Conservation (phyloP, 1,139 yeast genomes). For the Neolecta irregularis region DNA sequence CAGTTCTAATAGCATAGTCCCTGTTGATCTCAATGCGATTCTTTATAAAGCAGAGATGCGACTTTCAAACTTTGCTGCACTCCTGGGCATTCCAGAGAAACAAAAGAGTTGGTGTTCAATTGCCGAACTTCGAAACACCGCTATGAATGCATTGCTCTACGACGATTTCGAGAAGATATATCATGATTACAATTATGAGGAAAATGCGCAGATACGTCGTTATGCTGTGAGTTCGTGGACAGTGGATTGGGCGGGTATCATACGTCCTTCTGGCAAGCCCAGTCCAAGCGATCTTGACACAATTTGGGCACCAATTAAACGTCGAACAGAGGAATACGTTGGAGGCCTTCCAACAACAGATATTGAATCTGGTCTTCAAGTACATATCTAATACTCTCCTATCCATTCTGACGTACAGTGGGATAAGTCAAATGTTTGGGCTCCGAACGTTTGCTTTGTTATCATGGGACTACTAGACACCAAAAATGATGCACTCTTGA, state of each 20-base stretch:
- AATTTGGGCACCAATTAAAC: constrained; percentile 8
- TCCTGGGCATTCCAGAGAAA: constrained; percentile 1
- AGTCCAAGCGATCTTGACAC: constrained; percentile 8
- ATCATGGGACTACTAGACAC: constrained; percentile 8
- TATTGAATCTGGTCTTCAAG: constrained; percentile 3
- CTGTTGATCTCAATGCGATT: constrained; percentile 11
- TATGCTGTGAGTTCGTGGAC: background rate
- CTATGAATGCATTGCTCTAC: constrained; percentile 3
- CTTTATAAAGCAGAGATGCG: constrained; percentile 6
- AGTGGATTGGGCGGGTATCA: background rate
- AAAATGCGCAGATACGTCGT: constrained; percentile 1
- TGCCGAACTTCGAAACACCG: constrained; percentile 4
- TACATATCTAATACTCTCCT: too few relatives aligned
- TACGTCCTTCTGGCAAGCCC: constrained; percentile 2
- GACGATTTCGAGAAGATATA: constrained; percentile 6
- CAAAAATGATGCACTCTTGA: background rate
- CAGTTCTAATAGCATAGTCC: constrained; percentile 7
- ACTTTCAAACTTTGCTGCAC: constrained; percentile 4
- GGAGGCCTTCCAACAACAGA: constrained; percentile 11
- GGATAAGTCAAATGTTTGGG: constrained; percentile 12
- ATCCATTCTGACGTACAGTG: too few relatives aligned
- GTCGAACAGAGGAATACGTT: constrained; percentile 3
- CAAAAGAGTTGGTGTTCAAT: constrained; percentile 3
- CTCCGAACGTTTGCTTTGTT: constrained; percentile 9
- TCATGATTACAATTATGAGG: constrained; percentile 8